Base-by-base conservation (phyloP, 1,284 basidiomycete genomes). In the Apiotrichum laibachii region DNA sequence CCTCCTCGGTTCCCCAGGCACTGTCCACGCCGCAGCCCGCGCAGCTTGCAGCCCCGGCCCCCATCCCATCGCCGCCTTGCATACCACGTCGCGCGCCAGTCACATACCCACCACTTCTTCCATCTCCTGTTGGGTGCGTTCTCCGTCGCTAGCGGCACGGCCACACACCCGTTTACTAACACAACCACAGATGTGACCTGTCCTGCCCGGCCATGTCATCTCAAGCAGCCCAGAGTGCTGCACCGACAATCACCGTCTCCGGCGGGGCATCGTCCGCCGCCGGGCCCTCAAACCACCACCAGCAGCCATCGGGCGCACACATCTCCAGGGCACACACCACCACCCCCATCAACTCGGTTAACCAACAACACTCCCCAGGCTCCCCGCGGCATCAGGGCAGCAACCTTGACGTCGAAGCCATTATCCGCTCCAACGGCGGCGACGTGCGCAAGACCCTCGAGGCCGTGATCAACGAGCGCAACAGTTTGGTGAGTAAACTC, bases 381-480 rank as follows among this genome's bases (percentile, higher is more conserved):
- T 65, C 65, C 35, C 70, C 71, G 11, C 59, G 70, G 39, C 57
- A 58, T 22, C 57, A 67, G 31, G 59, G 65, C 0, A 67, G 65
- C 7, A 56, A 51, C 6, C 42, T 73, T 16, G 73, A 73, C 34
- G 55, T 71, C 35, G 73, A 77, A 15, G 50, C 65, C 2, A 48
- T 71, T 13, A 31, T 75, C 16, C 66, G 68, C 37, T 50, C 54
- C 15, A 61, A 67, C 40, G 69, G 70, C n/a, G 76, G 77, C 26
- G 75, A 79, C 59, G 37, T 81, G 57, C 75, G 83, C 9, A 84
- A 85, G 47, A 89, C 90, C 6, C 82, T 93, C 37, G 88, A 90
- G 33, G 82, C 85, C 59, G 83, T 86, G 5, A 80, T 92, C 31
- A 81, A 82, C 16, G 90, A 94, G 70, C 84, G 90, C 65, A 92